phyloP scores from a whole-genome alignment of 768 basidiomycete genomes.

The Pisolithus albus region DNA sequence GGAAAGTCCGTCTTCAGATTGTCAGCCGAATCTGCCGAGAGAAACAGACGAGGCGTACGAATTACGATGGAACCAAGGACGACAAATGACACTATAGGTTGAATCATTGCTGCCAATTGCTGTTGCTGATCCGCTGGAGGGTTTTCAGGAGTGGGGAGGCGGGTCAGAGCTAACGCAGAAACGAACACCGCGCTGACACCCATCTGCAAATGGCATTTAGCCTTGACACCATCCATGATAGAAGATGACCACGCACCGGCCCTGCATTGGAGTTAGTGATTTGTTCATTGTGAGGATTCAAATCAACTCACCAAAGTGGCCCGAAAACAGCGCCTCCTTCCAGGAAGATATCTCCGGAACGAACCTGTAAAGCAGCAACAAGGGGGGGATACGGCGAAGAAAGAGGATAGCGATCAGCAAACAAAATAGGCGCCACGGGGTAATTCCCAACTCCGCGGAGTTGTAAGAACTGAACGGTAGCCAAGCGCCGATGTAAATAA shows the following conservation, averaged over 20 bases:
- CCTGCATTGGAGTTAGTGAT: slow-evolving; percentile 28
- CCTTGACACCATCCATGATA: not conserved
- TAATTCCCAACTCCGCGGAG: slow-evolving; percentile 49
- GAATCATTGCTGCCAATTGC: slow-evolving; percentile 60
- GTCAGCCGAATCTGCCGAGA: not conserved
- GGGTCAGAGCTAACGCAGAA: slow-evolving; percentile 60
- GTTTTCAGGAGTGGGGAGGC: slow-evolving; percentile 47
- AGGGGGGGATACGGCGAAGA: slow-evolving; percentile 73
- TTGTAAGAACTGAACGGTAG: slow-evolving; percentile 59
- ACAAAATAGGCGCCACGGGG: slow-evolving; percentile 63
- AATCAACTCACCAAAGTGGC: slow-evolving; percentile 69
- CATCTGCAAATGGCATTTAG: slow-evolving; percentile 44
- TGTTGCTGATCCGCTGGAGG: slow-evolving; percentile 69
- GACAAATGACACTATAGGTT: slow-evolving; percentile 83
- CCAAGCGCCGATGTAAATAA: slow-evolving; percentile 87
- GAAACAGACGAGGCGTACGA: not conserved
- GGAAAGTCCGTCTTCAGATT: slow-evolving; percentile 47
- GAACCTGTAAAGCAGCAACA: slow-evolving; percentile 72
- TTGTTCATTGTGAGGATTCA: not conserved
- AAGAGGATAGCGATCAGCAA: slow-evolving; percentile 63
- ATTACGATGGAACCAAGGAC: slow-evolving; percentile 19
- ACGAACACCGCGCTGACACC: slow-evolving; percentile 92
- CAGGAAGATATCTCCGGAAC: slow-evolving; percentile 83
- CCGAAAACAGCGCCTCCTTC: slow-evolving; percentile 83
- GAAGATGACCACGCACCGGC: slow-evolving; percentile 37